Conservation (phyloP, 2,329 filamentous ascomycete genomes). For the Pseudogymnoascus sp. region DNA sequence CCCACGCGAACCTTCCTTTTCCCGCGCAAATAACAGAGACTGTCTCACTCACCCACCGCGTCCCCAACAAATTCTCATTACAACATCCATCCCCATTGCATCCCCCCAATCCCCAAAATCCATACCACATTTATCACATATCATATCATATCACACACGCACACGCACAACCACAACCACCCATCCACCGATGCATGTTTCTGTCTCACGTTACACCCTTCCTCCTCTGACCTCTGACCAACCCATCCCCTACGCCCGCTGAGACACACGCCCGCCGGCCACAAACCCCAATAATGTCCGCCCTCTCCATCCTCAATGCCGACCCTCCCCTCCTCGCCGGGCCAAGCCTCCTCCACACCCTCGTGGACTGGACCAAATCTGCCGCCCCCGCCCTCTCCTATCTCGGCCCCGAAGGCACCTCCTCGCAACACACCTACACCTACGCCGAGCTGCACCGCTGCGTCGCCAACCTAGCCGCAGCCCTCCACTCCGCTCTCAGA, state of each 20-base stretch:
- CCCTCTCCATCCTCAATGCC: constrained; percentile 49
- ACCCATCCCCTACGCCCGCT: neutral
- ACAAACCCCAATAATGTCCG: neutral
- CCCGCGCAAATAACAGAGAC: neutral
- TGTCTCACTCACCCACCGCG: neutral
- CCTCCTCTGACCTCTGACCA: neutral
- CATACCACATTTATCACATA: neutral
- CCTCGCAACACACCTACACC: constrained; percentile 19
- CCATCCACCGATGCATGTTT: neutral
- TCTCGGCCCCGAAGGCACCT: constrained; percentile 37
- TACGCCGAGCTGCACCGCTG: constrained; percentile 35
- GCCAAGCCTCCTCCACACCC: constrained; percentile 49
- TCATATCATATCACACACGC: too few species aligned
- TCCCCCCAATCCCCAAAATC: neutral
- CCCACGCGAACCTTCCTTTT: neutral
- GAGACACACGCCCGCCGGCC: neutral
- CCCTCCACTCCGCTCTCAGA: constrained; percentile 14
- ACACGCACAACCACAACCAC: neutral
- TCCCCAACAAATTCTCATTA: neutral
- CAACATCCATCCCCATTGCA: neutral
- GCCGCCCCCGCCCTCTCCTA: constrained; percentile 54
- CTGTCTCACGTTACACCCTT: neutral
- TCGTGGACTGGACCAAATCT: constrained; percentile 42
- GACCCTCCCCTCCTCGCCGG: constrained; percentile 44
- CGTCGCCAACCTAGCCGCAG: constrained; percentile 18